Evolutionary conservation across 768 basidiomycete species (phyloP).

Genomic region (Trametes meyenii): DNA sequence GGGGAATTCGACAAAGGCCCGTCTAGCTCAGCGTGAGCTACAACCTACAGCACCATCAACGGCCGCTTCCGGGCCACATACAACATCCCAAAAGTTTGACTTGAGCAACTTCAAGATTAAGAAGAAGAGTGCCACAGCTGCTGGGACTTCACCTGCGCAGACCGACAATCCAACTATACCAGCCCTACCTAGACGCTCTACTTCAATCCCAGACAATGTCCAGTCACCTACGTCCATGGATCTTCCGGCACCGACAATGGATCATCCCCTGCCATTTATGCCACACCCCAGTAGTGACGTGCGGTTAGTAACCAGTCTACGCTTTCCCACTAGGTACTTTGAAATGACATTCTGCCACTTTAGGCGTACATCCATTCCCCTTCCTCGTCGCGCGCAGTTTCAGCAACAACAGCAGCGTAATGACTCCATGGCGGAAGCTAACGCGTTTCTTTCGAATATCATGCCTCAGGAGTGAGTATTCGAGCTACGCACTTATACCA

Average conservation of each 20-base stretch:
- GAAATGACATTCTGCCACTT: not conserved
- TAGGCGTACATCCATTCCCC: conserved; percentile 6
- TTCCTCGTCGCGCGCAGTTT: conserved; percentile 5
- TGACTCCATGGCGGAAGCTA: conserved; percentile 30
- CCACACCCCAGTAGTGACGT: not conserved
- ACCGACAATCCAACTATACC: not conserved
- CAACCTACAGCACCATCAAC: not conserved
- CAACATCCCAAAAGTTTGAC: not conserved
- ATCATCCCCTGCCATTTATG: not conserved
- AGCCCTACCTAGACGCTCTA: conserved; percentile 1
- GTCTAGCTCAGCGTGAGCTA: conserved; percentile 18
- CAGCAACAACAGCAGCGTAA: not conserved
- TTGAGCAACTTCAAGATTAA: conserved; percentile 17
- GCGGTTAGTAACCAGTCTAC: not conserved
- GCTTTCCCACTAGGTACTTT: not conserved
- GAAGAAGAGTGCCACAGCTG: conserved; percentile 17
- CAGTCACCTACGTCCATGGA: conserved; percentile 12
- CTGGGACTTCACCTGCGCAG: not conserved
- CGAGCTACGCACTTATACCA: not conserved
- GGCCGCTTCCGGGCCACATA: too few species aligned
- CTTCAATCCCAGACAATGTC: conserved; percentile 7
- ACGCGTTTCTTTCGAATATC: conserved; percentile 41
- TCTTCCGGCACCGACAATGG: not conserved
- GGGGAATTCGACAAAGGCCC: conserved; percentile 25
- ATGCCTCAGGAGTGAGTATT: conserved; percentile 46